Evolutionary conservation across 176 grass and related monocot genomes (phyloP).

Genomic region (Bonia amplexicaulis): DNA sequence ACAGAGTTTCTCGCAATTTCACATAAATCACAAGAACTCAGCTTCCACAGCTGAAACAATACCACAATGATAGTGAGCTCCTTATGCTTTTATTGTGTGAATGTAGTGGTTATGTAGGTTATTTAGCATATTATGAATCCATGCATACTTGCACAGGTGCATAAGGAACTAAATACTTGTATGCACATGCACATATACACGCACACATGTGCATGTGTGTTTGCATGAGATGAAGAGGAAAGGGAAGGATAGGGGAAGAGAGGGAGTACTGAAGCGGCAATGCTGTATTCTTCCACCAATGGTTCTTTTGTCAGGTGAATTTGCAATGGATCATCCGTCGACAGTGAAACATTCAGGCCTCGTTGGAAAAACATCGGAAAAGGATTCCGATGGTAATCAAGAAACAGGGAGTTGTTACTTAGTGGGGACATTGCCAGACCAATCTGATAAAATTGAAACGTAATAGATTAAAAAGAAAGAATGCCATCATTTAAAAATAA

Average conservation of each 20-base stretch:
- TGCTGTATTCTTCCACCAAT: conserved; percentile 99
- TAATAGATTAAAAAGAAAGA: conserved; percentile 17
- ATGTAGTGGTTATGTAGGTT: conserved; percentile 3
- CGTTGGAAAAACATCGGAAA: conserved; percentile 85
- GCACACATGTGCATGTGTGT: background rate
- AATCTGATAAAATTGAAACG: conserved; percentile 62
- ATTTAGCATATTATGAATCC: background rate
- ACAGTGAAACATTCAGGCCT: conserved; percentile 89
- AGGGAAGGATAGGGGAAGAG: conserved; percentile 16
- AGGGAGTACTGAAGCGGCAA: conserved; percentile 84
- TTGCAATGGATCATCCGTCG: conserved; percentile 99
- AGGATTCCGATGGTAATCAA: conserved; percentile 97
- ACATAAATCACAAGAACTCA: conserved; percentile 97
- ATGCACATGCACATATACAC: background rate
- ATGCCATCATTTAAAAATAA: background rate
- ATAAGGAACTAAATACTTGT: background rate
- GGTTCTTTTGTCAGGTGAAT: conserved; percentile 99
- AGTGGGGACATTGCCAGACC: conserved; percentile 93
- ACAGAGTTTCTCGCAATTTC: conserved; percentile 96
- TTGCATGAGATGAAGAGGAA: background rate
- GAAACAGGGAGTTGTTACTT: conserved; percentile 96
- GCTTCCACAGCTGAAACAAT: conserved; percentile 86
- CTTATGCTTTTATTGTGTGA: background rate
- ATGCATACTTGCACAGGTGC: background rate
- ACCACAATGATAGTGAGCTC: conserved; percentile 5